phyloP scores from a whole-genome alignment of 768 basidiomycete genomes.

The Leucosporidium scottii region DNA sequence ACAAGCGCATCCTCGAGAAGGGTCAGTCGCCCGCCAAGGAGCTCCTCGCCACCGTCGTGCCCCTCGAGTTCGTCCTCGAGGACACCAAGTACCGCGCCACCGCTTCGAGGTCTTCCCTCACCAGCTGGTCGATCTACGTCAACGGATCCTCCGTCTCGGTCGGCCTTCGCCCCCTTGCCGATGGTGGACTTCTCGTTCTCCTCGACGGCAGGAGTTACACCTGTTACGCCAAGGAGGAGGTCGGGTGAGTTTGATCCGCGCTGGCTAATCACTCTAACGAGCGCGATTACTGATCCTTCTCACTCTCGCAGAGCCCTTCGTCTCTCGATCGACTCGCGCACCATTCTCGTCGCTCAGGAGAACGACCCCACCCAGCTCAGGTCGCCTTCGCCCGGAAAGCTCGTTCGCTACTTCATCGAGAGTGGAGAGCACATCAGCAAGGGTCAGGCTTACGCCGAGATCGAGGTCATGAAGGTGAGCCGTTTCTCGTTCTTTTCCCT shows the following conservation, averaged over 20 bases:
- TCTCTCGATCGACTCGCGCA: constrained; percentile 93
- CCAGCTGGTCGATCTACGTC: constrained; percentile 87
- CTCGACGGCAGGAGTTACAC: constrained; percentile 94
- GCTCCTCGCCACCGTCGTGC: constrained; percentile 76
- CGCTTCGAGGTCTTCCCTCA: constrained; percentile 78
- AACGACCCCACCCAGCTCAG: constrained; percentile 96
- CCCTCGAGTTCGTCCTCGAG: constrained; percentile 76
- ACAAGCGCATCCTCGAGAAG: constrained; percentile 92
- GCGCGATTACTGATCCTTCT: not conserved
- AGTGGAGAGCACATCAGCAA: constrained; percentile 95
- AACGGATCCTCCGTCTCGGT: constrained; percentile 91
- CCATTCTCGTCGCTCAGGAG: constrained; percentile 97
- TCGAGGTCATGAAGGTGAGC: constrained; percentile 62
- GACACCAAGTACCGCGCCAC: constrained; percentile 92
- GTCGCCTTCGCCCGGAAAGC: constrained; percentile 92
- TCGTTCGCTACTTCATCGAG: constrained; percentile 88
- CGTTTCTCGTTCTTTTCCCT: constrained; percentile 3
- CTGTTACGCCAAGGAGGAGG: constrained; percentile 96
- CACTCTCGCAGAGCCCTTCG: constrained; percentile 42
- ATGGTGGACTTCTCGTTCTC: constrained; percentile 85
- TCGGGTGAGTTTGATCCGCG: constrained; percentile 46
- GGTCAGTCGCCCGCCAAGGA: constrained; percentile 95
- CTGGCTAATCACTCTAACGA: not conserved
- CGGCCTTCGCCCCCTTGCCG: constrained; percentile 83
- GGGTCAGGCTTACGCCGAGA: constrained; percentile 95